Evolutionary conservation across 805 yeast genomes (phyloP).

Genomic region (Gaillardinia entomophila): DNA sequence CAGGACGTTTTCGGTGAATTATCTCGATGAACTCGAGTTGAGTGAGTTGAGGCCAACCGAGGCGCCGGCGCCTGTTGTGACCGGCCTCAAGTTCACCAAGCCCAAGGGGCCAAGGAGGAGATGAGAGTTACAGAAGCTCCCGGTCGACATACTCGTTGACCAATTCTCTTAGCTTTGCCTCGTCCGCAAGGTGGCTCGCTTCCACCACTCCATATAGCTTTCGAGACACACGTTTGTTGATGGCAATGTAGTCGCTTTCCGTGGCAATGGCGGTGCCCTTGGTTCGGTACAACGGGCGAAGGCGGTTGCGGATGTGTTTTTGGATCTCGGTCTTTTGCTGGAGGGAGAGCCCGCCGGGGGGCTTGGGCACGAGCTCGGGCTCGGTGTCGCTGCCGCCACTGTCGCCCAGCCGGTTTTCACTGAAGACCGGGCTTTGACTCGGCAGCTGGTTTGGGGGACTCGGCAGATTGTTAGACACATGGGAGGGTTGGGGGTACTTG

Average conservation of each 20-base stretch:
- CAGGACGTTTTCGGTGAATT: slow-evolving; percentile 64
- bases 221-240: slow-evolving; percentile 62
- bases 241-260: slow-evolving; percentile 45
- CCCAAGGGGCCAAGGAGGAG: slow-evolving; percentile 68
- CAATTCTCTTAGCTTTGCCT: slow-evolving; percentile 11
- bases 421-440: not conserved
- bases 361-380: slow-evolving; percentile 1
- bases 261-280: slow-evolving; percentile 15
- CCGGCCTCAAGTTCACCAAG: slow-evolving; percentile 39
- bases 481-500: slow-evolving; percentile 1
- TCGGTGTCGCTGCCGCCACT: slow-evolving; percentile 5
- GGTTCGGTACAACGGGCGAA: slow-evolving; percentile 46
- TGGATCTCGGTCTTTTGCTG: slow-evolving; percentile 56
- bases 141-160: slow-evolving; percentile 18
- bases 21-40: slow-evolving; percentile 60
- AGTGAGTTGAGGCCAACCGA: slow-evolving; percentile 39
- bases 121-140: slow-evolving; percentile 20
- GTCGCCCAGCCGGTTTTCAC: slow-evolving; percentile 1
- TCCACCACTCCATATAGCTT: slow-evolving; percentile 37
- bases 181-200: slow-evolving; percentile 12
- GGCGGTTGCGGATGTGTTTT: slow-evolving; percentile 43
- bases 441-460: not conserved
- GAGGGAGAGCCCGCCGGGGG: slow-evolving; percentile 15
- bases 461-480: slow-evolving; percentile 6
- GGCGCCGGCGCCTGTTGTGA: slow-evolving; percentile 7